Conservation (phyloP, 164 flowering plant species). For the Vitis amurensis region DNA sequence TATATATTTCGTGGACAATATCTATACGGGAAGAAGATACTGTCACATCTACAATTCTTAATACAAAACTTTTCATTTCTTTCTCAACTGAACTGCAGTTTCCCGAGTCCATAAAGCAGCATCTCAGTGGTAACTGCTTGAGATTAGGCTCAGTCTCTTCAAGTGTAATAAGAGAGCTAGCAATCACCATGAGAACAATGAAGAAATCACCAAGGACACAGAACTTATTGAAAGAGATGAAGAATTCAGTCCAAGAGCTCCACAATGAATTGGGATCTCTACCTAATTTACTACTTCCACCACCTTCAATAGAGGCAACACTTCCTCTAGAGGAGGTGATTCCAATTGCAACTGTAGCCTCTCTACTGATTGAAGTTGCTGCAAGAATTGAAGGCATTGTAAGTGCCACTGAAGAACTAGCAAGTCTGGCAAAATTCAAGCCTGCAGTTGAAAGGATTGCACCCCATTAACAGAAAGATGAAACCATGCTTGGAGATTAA, state of each 20-base stretch:
- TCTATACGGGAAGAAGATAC: too few relatives aligned
- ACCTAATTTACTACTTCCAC: conserved; percentile 7
- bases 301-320: neutral
- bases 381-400: conserved; percentile 24
- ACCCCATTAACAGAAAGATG: conserved; percentile 1
- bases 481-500: conserved; percentile 8
- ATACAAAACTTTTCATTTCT: too few relatives aligned
- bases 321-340: conserved; percentile 26
- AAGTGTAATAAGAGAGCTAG: conserved; percentile 35
- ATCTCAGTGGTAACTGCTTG: conserved; percentile 33
- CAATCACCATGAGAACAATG: conserved; percentile 20
- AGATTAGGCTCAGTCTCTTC: conserved; percentile 36
- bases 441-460: neutral
- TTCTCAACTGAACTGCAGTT: conserved; percentile 26
- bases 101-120: conserved; percentile 39
- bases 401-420: conserved; percentile 25
- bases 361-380: conserved; percentile 26
- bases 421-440: conserved; percentile 26
- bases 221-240: conserved; percentile 24
- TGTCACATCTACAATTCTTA: too few relatives aligned
- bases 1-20: too few relatives aligned
- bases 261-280: conserved; percentile 19
- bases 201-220: conserved; percentile 24
- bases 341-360: conserved; percentile 26
- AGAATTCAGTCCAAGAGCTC: conserved; percentile 23